These are phyloP conservation scores for Cryptococcus floricola DNA, from an alignment of 1,284 basidiomycete genomes.

Conservation along the genomic window DNA sequence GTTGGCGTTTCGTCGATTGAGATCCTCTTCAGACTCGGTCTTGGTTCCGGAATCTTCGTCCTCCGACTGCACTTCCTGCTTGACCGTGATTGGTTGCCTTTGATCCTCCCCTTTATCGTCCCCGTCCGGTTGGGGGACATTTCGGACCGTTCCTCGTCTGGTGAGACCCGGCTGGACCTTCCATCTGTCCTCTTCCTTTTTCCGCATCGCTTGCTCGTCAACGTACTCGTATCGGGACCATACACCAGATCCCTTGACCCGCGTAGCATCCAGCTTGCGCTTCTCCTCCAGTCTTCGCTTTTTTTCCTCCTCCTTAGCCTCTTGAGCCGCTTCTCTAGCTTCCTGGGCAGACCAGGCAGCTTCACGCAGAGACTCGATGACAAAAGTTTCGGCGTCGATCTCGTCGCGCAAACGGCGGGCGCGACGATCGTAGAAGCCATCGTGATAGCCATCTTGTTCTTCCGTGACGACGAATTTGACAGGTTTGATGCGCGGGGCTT, in stretches of 20 bases:
- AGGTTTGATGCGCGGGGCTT: conserved; percentile 23
- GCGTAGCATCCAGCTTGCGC: conserved; percentile 23
- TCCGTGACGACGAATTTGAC: background rate
- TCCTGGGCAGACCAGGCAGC: conserved; percentile 26
- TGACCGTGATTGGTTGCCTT: background rate
- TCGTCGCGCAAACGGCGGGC: conserved; percentile 18
- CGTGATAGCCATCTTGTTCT: no score
- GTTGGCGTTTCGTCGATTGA: no score
- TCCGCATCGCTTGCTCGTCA: conserved; percentile 26
- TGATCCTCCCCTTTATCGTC: background rate
- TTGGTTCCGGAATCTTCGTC: no score
- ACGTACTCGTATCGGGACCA: conserved; percentile 38
- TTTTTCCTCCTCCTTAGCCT: conserved; percentile 25
- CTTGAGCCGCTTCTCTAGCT: conserved; percentile 20
- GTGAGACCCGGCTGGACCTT: conserved; percentile 31
- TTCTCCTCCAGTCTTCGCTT: conserved; percentile 26
- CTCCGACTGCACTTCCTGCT: no score
- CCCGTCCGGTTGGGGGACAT: background rate
- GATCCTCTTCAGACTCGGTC: no score
- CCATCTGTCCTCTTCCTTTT: conserved; percentile 20
- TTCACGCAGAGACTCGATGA: conserved; percentile 23
- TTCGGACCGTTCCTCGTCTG: conserved; percentile 29
- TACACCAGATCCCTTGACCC: conserved; percentile 35
- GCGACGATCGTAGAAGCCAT: conserved; percentile 9
- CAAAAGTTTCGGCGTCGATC: conserved; percentile 25